Conservation (phyloP, 2,329 filamentous ascomycete species). For the Alternaria dauci region DNA sequence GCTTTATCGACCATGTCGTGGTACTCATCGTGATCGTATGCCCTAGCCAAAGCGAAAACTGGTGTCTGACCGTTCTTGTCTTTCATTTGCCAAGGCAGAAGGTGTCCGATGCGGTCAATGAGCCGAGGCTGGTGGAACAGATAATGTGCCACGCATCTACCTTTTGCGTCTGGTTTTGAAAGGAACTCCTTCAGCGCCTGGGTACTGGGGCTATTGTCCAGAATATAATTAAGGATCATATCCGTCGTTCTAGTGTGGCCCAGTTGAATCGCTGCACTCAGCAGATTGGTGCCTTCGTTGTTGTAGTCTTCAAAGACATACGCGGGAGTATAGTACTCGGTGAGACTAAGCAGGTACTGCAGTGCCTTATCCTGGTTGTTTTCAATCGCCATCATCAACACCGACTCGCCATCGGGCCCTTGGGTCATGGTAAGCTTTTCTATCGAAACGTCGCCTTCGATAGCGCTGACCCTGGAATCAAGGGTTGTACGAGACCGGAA, state of each 20-base stretch:
- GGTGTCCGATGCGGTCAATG: slow-evolving; percentile 76
- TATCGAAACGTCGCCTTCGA: slow-evolving; percentile 87
- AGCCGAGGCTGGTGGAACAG: slow-evolving; percentile 88
- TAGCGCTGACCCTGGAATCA: slow-evolving; percentile 66
- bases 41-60: slow-evolving; percentile 87
- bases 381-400: slow-evolving; percentile 67
- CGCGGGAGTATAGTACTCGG: slow-evolving; percentile 75
- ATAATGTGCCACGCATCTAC: slow-evolving; percentile 92
- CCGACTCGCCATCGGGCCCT: slow-evolving; percentile 76
- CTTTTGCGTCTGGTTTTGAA: slow-evolving; percentile 78
- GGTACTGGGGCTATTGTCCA: slow-evolving; percentile 62
- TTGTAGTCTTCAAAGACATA: slow-evolving; percentile 84
- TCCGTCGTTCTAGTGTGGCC: slow-evolving; percentile 79
- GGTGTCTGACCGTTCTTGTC: slow-evolving; percentile 99
- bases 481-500: slow-evolving; percentile 83
- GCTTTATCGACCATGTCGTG: slow-evolving; percentile 85
- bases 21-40: slow-evolving; percentile 92
- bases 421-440: slow-evolving; percentile 78
- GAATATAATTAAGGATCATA: slow-evolving; percentile 75
- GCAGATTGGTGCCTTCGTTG: slow-evolving; percentile 85
- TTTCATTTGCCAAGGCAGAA: slow-evolving; percentile 87
- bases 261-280: slow-evolving; percentile 90
- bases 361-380: slow-evolving; percentile 74
- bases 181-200: slow-evolving; percentile 73
- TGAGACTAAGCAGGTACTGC: slow-evolving; percentile 78